Evolutionary conservation across 1,284 basidiomycete species (phyloP).

Genomic region (Microbotryum intermedium): DNA sequence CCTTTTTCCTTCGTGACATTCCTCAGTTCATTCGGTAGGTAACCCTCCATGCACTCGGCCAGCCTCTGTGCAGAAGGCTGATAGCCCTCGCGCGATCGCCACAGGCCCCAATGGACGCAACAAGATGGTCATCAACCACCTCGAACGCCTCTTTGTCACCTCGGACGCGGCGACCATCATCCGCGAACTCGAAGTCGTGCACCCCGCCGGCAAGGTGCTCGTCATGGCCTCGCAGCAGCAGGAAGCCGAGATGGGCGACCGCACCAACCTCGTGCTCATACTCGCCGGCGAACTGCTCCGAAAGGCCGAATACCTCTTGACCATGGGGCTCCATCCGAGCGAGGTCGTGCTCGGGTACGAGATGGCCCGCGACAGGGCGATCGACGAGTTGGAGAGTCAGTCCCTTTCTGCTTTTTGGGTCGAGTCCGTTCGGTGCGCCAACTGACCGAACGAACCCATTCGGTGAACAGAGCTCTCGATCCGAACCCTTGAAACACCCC

Average conservation of each 20-base stretch:
- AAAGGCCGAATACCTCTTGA: slow-evolving; percentile 81
- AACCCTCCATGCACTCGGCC: background rate
- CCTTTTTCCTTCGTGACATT: background rate
- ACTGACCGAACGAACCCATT: background rate
- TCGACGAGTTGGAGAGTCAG: slow-evolving; percentile 84
- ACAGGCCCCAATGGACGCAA: slow-evolving; percentile 60
- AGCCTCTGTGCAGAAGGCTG: no score
- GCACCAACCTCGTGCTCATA: slow-evolving; percentile 92
- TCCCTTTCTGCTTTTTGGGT: slow-evolving; percentile 46
- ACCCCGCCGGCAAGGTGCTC: slow-evolving; percentile 92
- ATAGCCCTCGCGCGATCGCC: background rate
- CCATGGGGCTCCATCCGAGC: slow-evolving; percentile 95
- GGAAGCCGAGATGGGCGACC: slow-evolving; percentile 96
- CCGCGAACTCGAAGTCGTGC: slow-evolving; percentile 93
- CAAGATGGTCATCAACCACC: slow-evolving; percentile 92
- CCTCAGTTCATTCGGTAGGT: slow-evolving; percentile 17
- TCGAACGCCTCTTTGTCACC: slow-evolving; percentile 91
- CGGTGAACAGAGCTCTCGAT: slow-evolving; percentile 36
- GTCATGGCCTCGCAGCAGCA: slow-evolving; percentile 98
- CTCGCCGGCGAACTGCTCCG: slow-evolving; percentile 92
- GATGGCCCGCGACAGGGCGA: slow-evolving; percentile 75
- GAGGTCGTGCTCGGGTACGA: slow-evolving; percentile 87
- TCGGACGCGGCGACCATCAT: slow-evolving; percentile 99
- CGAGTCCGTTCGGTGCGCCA: background rate
- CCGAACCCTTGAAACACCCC: slow-evolving; percentile 58